Conservation (phyloP, 129 eudicot genomes). For the Heracleum sosnowskyi region DNA sequence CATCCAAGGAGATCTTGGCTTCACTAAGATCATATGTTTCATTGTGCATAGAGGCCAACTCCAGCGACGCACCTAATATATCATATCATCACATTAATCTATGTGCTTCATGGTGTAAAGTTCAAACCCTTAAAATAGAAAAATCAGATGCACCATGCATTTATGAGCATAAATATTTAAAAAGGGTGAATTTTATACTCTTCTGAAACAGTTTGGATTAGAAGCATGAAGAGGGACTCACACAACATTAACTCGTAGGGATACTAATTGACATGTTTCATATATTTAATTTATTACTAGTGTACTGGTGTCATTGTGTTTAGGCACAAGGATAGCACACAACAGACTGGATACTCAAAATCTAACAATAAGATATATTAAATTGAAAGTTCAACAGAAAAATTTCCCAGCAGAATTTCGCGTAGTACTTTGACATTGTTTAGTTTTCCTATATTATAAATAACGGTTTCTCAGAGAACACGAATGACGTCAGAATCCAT, state of each 20-base stretch:
- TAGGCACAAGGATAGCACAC: neutral
- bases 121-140: neutral
- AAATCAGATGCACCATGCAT: neutral
- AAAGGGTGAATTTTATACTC: neutral
- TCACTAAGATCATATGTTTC: constrained; percentile 44
- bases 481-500: neutral
- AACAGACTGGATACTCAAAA: neutral
- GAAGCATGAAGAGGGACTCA: neutral
- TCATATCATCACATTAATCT: constrained; percentile 5
- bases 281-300: neutral
- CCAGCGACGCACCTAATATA: constrained; percentile 43
- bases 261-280: neutral
- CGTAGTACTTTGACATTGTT: neutral
- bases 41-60: constrained; percentile 53
- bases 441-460: neutral
- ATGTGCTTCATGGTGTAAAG: neutral
- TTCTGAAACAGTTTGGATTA: neutral
- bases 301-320: neutral
- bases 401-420: neutral
- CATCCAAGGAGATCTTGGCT: constrained; percentile 28
- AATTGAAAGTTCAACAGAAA: neutral
- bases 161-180: neutral
- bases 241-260: neutral
- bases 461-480: neutral
- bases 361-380: neutral